Evolutionary conservation across 306 rosid genomes (phyloP), one percentile per base, ranked within the genome.

Genomic region (Canavalia gladiata): DNA sequence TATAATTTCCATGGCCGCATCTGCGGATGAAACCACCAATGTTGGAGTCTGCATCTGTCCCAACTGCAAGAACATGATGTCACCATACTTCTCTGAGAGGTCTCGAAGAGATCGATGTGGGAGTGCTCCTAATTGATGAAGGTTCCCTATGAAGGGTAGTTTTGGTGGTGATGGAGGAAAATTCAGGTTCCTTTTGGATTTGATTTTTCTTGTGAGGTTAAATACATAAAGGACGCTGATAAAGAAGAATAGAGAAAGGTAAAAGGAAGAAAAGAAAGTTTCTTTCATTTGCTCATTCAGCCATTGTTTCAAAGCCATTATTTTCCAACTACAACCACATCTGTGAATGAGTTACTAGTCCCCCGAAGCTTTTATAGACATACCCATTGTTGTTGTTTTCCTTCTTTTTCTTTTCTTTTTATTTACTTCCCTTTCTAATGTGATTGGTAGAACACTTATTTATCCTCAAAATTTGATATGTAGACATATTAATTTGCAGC

Each of bases 111-210:
- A 81, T 0, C 39, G 79, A 7, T 81, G 86, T 9, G 81, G 90
- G 0, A 80, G 82, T 30, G 72, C n/a, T 0, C 90, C 90, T 45
- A 87, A n/a, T 18, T 81, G 87, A 8, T 87, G 87, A 45, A 87
- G 76, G 11, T 87, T 84, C 7, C 90, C 87, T 2, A 87, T 84
- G 49, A 87, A 0, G 0, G 86, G 87, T 11, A 87, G 75, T 52
- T 84, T 87, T 52, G 85, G 85, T 55, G 88, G 80, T 5, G 54
- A 85, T 30, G 85, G 88, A n/a, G 82, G 80, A 1, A 46, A 29
- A 63, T 76, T 85, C 6, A 70, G 66, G 1, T 59, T 68, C 0
- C 12, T 39, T 73, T 84, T 84, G 66, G 81, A 33, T 83, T 34
- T 83, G 71, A 50, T 69, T 82, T 8, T 56, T 56, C 13, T 39